Evolutionary conservation across 225 moss, liverwort and hornwort genomes (phyloP), one percentile per base, ranked within the genome.

Genomic region (Pleurozium schreberi): DNA sequence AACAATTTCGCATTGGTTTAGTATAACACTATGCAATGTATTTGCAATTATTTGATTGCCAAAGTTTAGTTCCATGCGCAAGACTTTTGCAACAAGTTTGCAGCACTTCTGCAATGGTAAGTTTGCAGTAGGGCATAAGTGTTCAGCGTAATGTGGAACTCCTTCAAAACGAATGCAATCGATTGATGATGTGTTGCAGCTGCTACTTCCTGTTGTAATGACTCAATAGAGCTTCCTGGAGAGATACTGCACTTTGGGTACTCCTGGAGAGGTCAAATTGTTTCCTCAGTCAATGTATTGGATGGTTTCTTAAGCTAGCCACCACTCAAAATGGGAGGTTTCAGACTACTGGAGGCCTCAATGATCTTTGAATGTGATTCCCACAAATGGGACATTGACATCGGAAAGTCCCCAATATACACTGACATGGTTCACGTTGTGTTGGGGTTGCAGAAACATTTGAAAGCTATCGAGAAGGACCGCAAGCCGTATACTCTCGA

Each of bases 401-500:
- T 40, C 80, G 18, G 58, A 40, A 3, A 12, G 59, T 80, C 59
- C 80, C 30, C 27, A 59, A 42, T 59, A 59, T 59, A 42, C 43
- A 60, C 60, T 60, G 80, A 80, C 43, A 20, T 30, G 20, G 59
- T 47, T 82, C 63, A 34, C 47, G 34, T 45, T 82, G 82, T 34
- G 82, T 22, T 45, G 82, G 63, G 47, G 34, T 83, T 83, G 89
- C 98, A 97, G 97, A 96, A 97, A 84, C 97, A 96, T 71, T 88
- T 97, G 91, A 93, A 91, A 88, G 96, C 94, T 50, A 97, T 98
- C 55, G 96, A 95, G 91, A 96, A 94, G 85, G 98, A 97, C 89
- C 90, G 94, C 18, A 91, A 93, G 92, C 93, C 93, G 15, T 98
- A 98, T 42, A 96, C 96, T 9, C 87, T 98, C 50, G 95, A 97